Percentiles rank a stretch among this genome's conserved stretches.
These are phyloP conservation scores for Zasmidium citrigriseum DNA, from an alignment of 2,329 filamentous ascomycete genomes.

Conservation along the genomic window DNA sequence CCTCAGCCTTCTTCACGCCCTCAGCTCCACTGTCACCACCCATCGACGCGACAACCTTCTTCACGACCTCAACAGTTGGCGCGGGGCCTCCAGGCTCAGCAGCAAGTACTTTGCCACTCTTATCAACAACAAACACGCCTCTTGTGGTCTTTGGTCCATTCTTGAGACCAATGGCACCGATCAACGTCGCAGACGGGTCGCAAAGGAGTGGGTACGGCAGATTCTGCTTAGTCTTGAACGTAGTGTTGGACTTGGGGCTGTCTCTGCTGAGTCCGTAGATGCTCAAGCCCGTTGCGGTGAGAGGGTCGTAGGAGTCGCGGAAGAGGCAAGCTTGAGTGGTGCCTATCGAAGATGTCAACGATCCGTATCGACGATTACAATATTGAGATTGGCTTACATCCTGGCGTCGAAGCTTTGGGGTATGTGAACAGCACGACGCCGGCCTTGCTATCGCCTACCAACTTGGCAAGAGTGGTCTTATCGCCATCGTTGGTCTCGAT, in stretches of 20 bases:
- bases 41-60: conserved; percentile 63
- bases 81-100: conserved; percentile 74
- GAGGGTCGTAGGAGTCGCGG: conserved; percentile 75
- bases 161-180: conserved; percentile 84
- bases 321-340: conserved; percentile 93
- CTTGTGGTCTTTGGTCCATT: conserved; percentile 79
- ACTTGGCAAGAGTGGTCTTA: conserved; percentile 75
- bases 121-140: conserved; percentile 77
- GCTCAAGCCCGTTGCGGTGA: conserved; percentile 76
- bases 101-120: conserved; percentile 72
- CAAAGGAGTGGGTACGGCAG: conserved; percentile 87
- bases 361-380: not conserved
- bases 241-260: conserved; percentile 86
- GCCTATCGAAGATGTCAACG: conserved; percentile 54
- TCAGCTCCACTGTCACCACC: conserved; percentile 32
- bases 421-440: conserved; percentile 95
- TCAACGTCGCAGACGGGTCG: conserved; percentile 73
- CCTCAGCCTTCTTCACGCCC: conserved; percentile 38
- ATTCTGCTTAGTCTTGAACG: conserved; percentile 88
- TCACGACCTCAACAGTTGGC: conserved; percentile 74
- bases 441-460: conserved; percentile 78
- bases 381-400: conserved; percentile 67
- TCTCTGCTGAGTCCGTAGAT: conserved; percentile 91
- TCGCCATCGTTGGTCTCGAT: conserved; percentile 82
- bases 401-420: conserved; percentile 89